These are phyloP conservation scores for Calonectria fujianensis DNA, from an alignment of 2,329 filamentous ascomycete species.

Conservation along the genomic window DNA sequence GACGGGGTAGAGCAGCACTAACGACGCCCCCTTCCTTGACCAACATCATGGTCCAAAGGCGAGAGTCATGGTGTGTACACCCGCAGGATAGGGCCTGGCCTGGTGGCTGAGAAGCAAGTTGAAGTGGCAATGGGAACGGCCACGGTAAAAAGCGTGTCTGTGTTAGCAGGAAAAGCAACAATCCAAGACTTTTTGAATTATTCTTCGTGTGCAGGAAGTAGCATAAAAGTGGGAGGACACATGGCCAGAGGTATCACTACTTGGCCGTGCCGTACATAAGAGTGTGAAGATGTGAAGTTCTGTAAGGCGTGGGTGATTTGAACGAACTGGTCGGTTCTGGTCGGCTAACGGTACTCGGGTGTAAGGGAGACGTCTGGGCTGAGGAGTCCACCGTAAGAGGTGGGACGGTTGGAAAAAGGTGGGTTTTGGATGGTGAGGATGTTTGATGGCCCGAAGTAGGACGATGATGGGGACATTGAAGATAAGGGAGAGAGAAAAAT, in stretches of 20 bases:
- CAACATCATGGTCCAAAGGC: conserved; percentile 26
- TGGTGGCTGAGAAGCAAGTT: neutral
- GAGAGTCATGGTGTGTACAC: conserved; percentile 30
- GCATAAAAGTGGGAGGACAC: conserved; percentile 9
- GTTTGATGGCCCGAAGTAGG: neutral
- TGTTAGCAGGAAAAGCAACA: neutral
- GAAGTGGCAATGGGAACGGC: neutral
- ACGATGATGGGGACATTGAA: neutral
- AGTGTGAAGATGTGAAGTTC: conserved; percentile 26
- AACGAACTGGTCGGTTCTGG: conserved; percentile 49
- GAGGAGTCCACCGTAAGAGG: neutral
- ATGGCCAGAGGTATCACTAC: neutral
- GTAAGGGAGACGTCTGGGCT: conserved; percentile 43
- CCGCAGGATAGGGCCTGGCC: conserved; percentile 5
- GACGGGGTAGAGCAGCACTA: conserved; percentile 18
- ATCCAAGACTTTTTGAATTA: conserved; percentile 20
- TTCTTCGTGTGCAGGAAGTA: neutral
- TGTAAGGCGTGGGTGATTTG: conserved; percentile 38
- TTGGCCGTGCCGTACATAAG: conserved; percentile 1
- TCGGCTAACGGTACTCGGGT: conserved; percentile 54
- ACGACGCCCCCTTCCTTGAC: conserved; percentile 15
- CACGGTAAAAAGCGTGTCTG: neutral
- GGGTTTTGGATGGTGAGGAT: conserved; percentile 1
- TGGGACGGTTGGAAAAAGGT: neutral
- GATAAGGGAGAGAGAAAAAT: neutral